A percentile compares a stretch with the other conserved stretches of the same genome.
Evolutionary conservation across 257 asterid species (phyloP).

Genomic region (Fraxinus quadrangulata): DNA sequence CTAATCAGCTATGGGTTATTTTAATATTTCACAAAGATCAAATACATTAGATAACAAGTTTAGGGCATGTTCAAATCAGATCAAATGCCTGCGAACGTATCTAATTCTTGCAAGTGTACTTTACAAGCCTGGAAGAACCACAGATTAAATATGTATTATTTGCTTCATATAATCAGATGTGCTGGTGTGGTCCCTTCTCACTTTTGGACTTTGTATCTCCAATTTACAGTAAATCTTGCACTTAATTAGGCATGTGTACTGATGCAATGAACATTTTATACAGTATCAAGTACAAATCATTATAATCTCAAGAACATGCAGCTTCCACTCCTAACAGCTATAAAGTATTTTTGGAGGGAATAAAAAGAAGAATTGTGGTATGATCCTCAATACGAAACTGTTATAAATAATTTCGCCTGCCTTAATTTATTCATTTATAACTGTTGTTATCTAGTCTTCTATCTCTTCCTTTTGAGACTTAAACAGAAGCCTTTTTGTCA

Average conservation of each 20-base stretch:
- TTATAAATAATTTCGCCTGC: neutral
- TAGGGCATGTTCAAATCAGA: neutral
- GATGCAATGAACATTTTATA: neutral
- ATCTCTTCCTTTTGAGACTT: neutral
- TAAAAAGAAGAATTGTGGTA: neutral
- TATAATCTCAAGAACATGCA: constrained; percentile 44
- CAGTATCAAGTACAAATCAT: constrained; percentile 28
- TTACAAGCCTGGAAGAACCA: neutral
- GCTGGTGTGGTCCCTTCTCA: constrained; percentile 62
- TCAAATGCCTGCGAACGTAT: neutral
- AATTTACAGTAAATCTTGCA: constrained; percentile 10
- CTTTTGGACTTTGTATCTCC: constrained; percentile 26
- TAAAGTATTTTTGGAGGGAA: neutral
- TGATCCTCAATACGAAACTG: constrained; percentile 2
- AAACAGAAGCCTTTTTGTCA: neutral
- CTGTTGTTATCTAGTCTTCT: neutral
- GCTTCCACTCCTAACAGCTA: constrained; percentile 14
- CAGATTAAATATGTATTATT: neutral
- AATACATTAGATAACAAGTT: neutral
- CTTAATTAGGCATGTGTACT: constrained; percentile 1
- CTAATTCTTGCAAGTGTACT: neutral
- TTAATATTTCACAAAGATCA: neutral
- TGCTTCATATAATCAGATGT: neutral
- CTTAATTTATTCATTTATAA: neutral
- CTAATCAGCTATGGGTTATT: neutral